These are phyloP conservation scores for Solanum corneliomulleri DNA, from an alignment of 257 asterid genomes.

Conservation along the genomic window DNA sequence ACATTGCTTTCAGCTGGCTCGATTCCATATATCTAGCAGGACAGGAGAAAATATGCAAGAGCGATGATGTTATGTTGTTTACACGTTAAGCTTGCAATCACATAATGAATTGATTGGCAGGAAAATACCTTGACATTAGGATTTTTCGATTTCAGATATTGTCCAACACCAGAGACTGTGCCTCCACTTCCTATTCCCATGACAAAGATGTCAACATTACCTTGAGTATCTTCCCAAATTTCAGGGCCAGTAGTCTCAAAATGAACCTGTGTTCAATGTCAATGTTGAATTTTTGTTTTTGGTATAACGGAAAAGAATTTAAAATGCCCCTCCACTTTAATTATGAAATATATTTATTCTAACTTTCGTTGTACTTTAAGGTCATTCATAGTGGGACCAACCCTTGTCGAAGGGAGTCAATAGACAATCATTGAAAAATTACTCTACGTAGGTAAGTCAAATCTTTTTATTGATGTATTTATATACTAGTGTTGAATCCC, in stretches of 20 bases:
- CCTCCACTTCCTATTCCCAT: constrained; percentile 85
- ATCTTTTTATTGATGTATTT: background rate
- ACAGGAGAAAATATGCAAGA: background rate
- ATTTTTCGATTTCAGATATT: constrained; percentile 47
- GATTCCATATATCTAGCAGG: constrained; percentile 47
- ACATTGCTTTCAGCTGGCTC: constrained; percentile 62
- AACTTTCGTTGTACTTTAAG: background rate
- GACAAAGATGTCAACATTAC: constrained; percentile 48
- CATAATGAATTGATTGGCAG: background rate
- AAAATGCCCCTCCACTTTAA: background rate
- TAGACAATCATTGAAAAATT: background rate
- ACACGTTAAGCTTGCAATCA: background rate
- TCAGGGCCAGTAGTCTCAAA: constrained; percentile 80
- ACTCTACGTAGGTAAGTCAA: background rate
- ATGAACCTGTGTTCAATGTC: constrained; percentile 29
- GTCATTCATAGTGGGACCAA: background rate
- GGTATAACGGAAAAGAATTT: background rate
- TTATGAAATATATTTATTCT: background rate
- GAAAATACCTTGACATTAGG: constrained; percentile 45
- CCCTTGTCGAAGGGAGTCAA: background rate
- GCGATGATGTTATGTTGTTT: background rate
- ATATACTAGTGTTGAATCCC: background rate
- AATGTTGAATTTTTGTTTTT: background rate
- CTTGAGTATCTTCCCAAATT: constrained; percentile 60
- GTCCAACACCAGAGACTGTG: constrained; percentile 65